Evolutionary conservation across 2,329 filamentous ascomycete genomes (phyloP), one percentile per base, ranked within the genome.

Genomic region (Aspergillus fructus): DNA sequence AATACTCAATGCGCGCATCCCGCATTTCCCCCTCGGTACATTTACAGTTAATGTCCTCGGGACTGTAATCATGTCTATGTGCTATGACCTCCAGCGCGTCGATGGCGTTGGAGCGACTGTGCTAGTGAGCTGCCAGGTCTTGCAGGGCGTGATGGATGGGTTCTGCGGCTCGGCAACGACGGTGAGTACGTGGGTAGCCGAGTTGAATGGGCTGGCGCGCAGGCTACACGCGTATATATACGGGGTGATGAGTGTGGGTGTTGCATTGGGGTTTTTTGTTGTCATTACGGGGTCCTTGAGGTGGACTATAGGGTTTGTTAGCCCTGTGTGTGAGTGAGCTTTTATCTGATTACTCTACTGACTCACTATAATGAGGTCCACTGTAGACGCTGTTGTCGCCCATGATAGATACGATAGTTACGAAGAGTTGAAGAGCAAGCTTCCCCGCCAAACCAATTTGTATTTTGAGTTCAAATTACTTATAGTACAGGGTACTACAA

Each of bases 11-110:
- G 78, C 83, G 0, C 79, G 84, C 19, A 64, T 85, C 0, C 73
- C 85, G 0, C 76, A 81, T 0, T 97, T 97, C 64, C 93, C 93
- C 0, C 73, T 97, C 0, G 93, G 93, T 2, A 97, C 93, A 0
- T 96, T 97, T 66, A 76, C 78, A 0, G 91, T 89, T 27, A 97
- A 97, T 67, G 79, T 96, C 4, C 71, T 88, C 13, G 93, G 93
- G 4, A 92, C 90, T 0, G 82, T 82, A 0, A 74, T 96, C 15
- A 73, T 96, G 49, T 92, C 85, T 13, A 87, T 91, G 81, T 83
- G 86, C 30, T 96, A 85, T 78, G 89, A 96, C 68, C 76, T 96
- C 50, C 89, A 91, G 62, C 91, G 91, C 67, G 78, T 84, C 1
- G 58, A 64, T n/a, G 71, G 78, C 1, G 65, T 72, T 6, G 82